A percentile compares a stretch with the other conserved stretches of the same genome.
phyloP scores from a whole-genome alignment of 768 basidiomycete species.

The Pleurotus giganteus region DNA sequence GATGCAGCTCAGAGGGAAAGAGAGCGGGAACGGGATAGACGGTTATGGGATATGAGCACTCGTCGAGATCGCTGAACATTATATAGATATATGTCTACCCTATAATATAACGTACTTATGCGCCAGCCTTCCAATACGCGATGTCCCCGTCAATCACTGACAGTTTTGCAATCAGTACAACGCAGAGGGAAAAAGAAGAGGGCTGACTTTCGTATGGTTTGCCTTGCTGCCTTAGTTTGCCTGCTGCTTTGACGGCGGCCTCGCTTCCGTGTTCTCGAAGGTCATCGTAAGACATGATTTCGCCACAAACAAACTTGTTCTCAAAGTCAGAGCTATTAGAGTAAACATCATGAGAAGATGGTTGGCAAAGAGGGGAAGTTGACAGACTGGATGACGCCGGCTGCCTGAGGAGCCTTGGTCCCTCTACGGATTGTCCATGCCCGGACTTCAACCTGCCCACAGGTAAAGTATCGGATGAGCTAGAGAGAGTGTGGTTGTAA shows the following conservation, averaged over 20 bases:
- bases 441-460: constrained; percentile 94
- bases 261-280: constrained; percentile 91
- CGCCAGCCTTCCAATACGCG: constrained; percentile 88
- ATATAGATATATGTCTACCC: neutral
- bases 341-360: neutral
- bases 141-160: constrained; percentile 87
- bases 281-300: constrained; percentile 93
- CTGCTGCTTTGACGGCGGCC: constrained; percentile 88
- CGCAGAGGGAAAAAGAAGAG: neutral
- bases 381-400: constrained; percentile 94
- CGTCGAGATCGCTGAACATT: constrained; percentile 29
- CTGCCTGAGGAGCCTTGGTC: constrained; percentile 94
- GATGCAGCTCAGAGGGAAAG: constrained; percentile 29
- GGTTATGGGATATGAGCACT: constrained; percentile 49
- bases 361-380: neutral
- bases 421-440: constrained; percentile 97
- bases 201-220: constrained; percentile 92
- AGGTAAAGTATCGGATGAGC: constrained; percentile 97
- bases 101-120: constrained; percentile 21
- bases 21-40: constrained; percentile 44
- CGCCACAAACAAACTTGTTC: constrained; percentile 96
- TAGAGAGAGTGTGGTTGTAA: constrained; percentile 23
- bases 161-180: constrained; percentile 10
- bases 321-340: constrained; percentile 84
- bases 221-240: constrained; percentile 93